Base-by-base conservation (phyloP, 73 alveolate species). In the Chromera velia region DNA sequence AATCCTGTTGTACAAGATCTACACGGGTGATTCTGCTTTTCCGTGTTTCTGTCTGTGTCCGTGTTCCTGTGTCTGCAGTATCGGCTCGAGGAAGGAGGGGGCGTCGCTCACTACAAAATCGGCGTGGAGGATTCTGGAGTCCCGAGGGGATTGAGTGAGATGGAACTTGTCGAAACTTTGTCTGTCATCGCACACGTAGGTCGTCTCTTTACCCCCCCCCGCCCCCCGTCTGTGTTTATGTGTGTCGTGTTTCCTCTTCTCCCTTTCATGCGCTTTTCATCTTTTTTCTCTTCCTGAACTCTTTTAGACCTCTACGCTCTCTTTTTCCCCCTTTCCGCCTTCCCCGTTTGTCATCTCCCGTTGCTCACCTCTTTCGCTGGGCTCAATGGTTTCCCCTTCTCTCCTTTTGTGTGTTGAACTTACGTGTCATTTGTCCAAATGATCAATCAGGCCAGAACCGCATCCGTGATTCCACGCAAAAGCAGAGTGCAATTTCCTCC, bases 41-140 rank as follows among this genome's bases (percentile, higher is more conserved):
- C 13, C 55, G 55, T 7, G 4, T 13, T 7, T 7, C 13, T 40
- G 55, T 7, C 13, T 40, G 13, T 40, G 55, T 40, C 55, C 13
- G 55, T 40, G 55, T 40, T 4, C 22, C 34, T 46, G 31, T 40
- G 55, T 40, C 22, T 40, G 22, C 55, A 40, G 55, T 40, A 40
- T 66, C 70, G 89, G 64, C 47, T 88, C 31, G 48, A 79, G 86
- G 99, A 96, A 86, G 99, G 98, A 24, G 81, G 85, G 74, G 98
- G 98, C 18, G 90, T 85, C 78, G 96, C 98, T 66, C 89, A 73
- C 86, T 96, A 96, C 84, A 72, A 82, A 81, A 87, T 96, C n/a
- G 98, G 99, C 34, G 97, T 96, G 0, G 96, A 91, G 86, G 99
- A 96, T 81, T 83, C 90, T 76, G 99, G 99, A 24, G 83, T 81